Base-by-base conservation (phyloP, 2,329 filamentous ascomycete genomes). In the Graphilbum sp. region DNA sequence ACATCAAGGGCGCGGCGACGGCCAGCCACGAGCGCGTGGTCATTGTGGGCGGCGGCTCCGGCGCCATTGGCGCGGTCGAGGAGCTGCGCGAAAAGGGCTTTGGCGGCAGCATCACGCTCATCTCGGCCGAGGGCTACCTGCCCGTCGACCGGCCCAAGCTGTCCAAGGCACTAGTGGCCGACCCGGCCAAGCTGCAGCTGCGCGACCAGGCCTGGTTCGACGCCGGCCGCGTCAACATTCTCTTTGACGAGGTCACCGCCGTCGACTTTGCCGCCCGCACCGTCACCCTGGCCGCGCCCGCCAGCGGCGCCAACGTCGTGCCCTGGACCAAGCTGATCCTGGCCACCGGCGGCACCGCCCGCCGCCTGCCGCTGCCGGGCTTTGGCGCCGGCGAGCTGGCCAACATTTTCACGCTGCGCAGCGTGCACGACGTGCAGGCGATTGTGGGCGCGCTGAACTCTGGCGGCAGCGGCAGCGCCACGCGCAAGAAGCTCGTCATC, bases 111-210 rank as follows among this genome's bases (percentile, higher is more conserved):
- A 76, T 98, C 47, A 92, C 86, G 1, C 65, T 94, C 50, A 76
- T 98, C 50, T 78, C 82, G 12, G 77, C 72, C 46, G 90, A 98
- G 57, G 79, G 82, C 18, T 80, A 90, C 54, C 69, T 80, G 25
- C 87, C 87, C 24, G 87, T 96, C 49, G 90, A 98, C 61, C 75
- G 90, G 17, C 85, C 90, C 11, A 96, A 96, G 65, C 69, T 98
- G 32, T 95, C 87, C 52, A 98, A 98, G 60, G 85, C 88, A 0
- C 67, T 98, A 12, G 70, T 95, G 44, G 74, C 82, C 7, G 88
- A 98, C 53, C 58, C 75, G 2, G 67, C 69, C 33, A 94, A 93
- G 60, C 61, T 94, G 32, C 75, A 79, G 32, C 80, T 77, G 67
- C 72, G 90, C 43, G 71, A 82, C 38, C 68, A 75, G 45, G 73